These are phyloP conservation scores for Cordyceps javanica DNA, from an alignment of 2,329 filamentous ascomycete species.

Conservation along the genomic window DNA sequence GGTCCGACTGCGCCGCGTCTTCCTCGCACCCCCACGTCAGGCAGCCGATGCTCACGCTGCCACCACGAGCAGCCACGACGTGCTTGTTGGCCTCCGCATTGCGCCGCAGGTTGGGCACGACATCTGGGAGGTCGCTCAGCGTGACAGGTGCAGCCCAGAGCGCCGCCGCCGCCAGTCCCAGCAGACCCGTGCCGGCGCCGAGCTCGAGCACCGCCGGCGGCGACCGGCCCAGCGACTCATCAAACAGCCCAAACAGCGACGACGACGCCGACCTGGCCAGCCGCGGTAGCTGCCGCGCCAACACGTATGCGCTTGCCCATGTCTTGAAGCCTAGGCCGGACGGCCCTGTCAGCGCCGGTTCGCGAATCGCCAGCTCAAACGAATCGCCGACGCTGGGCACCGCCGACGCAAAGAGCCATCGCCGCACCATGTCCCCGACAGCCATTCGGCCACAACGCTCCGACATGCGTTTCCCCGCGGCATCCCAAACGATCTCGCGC, in stretches of 20 bases:
- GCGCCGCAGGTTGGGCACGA: constrained; percentile 70
- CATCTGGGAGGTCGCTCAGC: constrained; percentile 78
- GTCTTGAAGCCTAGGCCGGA: constrained; percentile 81
- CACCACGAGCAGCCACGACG: constrained; percentile 52
- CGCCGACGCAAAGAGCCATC: constrained; percentile 43
- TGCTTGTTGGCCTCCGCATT: constrained; percentile 63
- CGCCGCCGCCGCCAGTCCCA: constrained; percentile 77
- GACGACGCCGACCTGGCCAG: constrained; percentile 31
- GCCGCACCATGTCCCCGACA: constrained; percentile 51
- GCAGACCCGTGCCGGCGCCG: constrained; percentile 84
- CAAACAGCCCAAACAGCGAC: constrained; percentile 40
- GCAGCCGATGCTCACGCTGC: constrained; percentile 54
- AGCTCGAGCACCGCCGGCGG: constrained; percentile 60
- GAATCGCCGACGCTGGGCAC: constrained; percentile 17
- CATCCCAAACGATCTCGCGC: constrained; percentile 67
- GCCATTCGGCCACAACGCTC: constrained; percentile 73
- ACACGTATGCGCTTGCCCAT: constrained; percentile 85
- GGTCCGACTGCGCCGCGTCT: constrained; percentile 36
- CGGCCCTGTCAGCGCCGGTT: constrained; percentile 83
- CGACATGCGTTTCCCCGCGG: constrained; percentile 71
- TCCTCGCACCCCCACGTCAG: constrained; percentile 65
- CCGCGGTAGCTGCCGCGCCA: constrained; percentile 63
- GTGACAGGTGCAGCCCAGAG: constrained; percentile 61
- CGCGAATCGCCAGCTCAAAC: constrained; percentile 67
- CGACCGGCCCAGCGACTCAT: constrained; percentile 25